Conservation (phyloP, 306 rosid species). For the Cucurbita moschata region DNA sequence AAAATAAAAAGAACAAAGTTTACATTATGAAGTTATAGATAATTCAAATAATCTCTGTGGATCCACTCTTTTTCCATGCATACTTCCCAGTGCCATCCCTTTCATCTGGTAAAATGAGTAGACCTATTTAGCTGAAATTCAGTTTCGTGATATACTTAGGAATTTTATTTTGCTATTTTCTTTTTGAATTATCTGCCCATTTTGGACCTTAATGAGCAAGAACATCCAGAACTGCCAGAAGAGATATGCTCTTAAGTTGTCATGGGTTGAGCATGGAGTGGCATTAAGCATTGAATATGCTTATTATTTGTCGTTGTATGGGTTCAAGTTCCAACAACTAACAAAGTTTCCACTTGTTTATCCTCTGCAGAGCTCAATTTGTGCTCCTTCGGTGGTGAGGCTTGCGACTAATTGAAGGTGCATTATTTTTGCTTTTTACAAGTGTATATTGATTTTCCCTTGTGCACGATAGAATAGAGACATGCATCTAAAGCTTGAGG, state of each 20-base stretch:
- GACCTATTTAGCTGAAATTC: background rate
- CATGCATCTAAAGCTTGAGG: constrained; percentile 25
- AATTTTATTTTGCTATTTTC: background rate
- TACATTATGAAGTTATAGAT: background rate
- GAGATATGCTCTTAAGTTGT: background rate
- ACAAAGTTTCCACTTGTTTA: background rate
- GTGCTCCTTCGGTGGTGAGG: background rate
- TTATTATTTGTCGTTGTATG: background rate
- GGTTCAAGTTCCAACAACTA: background rate
- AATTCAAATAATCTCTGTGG: background rate
- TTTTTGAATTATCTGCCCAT: background rate
- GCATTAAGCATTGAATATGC: background rate
- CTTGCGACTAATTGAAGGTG: constrained; percentile 14
- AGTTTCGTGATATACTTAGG: background rate
- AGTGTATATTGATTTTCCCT: constrained; percentile 41
- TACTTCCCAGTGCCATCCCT: background rate
- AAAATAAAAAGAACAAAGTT: background rate
- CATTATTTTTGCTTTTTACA: constrained; percentile 8
- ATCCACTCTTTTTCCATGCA: background rate
- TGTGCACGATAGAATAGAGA: constrained; percentile 30
- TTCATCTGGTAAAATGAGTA: background rate
- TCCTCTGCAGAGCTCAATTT: background rate
- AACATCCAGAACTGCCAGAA: background rate
- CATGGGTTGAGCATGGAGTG: background rate
- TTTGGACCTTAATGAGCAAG: background rate